phyloP scores from a whole-genome alignment of 1,284 basidiomycete species.

The Omphalotus olearius region DNA sequence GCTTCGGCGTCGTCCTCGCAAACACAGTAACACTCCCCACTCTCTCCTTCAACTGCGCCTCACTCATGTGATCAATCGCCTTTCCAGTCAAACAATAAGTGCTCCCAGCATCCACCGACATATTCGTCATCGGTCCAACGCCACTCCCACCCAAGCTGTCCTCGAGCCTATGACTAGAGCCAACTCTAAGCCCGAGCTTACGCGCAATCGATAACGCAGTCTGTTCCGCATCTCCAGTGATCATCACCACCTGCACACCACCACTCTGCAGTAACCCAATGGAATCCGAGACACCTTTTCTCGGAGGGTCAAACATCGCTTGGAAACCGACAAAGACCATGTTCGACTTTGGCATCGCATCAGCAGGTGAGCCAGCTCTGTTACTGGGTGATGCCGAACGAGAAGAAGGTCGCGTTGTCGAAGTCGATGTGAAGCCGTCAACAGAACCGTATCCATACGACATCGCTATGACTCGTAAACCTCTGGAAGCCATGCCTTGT shows the following conservation, averaged over 20 bases:
- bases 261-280: conserved; percentile 77
- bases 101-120: conserved; percentile 17
- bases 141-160: conserved; percentile 11
- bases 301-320: conserved; percentile 94
- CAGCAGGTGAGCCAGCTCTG: conserved; percentile 9
- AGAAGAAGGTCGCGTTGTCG: conserved; percentile 21
- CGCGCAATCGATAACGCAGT: conserved; percentile 89
- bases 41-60: conserved; percentile 77
- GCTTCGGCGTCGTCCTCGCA: conserved; percentile 91
- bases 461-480: conserved; percentile 87
- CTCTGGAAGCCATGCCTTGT: conserved; percentile 65
- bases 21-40: conserved; percentile 87
- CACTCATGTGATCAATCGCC: conserved; percentile 82
- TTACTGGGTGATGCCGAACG: conserved; percentile 15
- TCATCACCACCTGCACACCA: conserved; percentile 96
- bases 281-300: conserved; percentile 89
- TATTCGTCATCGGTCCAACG: neutral
- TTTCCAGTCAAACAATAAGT: conserved; percentile 71
- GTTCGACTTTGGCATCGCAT: conserved; percentile 43
- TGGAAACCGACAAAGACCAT: conserved; percentile 91
- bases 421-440: conserved; percentile 30
- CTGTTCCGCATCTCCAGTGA: conserved; percentile 92
- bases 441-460: conserved; percentile 76
- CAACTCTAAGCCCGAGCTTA: conserved; percentile 80
- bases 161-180: conserved; percentile 20